Evolutionary conservation across 306 rosid genomes (phyloP).

Genomic region (Urtica urens): DNA sequence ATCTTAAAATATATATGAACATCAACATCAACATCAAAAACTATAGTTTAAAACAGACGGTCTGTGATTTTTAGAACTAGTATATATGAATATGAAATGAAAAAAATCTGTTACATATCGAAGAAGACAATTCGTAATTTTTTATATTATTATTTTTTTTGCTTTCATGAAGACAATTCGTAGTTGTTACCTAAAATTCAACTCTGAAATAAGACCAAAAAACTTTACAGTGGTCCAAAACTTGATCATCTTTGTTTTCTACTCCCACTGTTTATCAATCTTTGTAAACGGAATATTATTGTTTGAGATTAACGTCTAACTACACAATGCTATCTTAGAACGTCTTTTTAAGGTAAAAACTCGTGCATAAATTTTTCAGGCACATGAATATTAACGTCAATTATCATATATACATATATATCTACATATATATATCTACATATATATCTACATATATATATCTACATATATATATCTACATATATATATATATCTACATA

Average conservation of each 20-base stretch:
- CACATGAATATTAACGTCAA: too few species aligned
- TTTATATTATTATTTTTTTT: too few species aligned
- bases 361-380: too few species aligned
- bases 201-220: neutral
- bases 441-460: too few species aligned
- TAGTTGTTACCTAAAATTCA: constrained; percentile 2
- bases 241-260: constrained; percentile 3
- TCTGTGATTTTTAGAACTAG: neutral
- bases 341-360: too few species aligned
- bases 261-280: neutral
- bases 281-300: neutral
- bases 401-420: too few species aligned
- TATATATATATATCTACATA: too few species aligned
- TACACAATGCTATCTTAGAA: neutral
- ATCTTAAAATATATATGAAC: too few species aligned
- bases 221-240: constrained; percentile 7
- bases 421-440: too few species aligned
- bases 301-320: neutral
- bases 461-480: too few species aligned
- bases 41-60: neutral
- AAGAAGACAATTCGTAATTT: constrained; percentile 14
- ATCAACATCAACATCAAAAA: neutral
- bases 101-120: neutral
- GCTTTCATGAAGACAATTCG: constrained; percentile 17
- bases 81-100: neutral